phyloP scores from a whole-genome alignment of 352 stramenopile genomes.

The Phytophthora colocasiae region DNA sequence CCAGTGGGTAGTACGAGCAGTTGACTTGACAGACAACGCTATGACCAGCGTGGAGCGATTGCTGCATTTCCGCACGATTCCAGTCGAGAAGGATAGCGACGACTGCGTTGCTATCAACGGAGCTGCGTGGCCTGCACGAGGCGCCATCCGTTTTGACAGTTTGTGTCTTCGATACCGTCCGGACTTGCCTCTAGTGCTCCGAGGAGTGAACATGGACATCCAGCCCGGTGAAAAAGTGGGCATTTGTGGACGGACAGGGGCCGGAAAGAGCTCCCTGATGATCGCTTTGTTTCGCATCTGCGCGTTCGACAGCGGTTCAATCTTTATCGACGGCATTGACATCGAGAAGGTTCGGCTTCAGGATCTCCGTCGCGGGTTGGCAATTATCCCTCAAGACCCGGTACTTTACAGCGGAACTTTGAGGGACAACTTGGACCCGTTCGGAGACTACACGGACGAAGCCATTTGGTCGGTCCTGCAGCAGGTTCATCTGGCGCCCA shows the following conservation, averaged over 20 bases:
- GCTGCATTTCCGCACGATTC: slow-evolving; percentile 22
- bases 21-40: slow-evolving; percentile 25
- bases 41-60: slow-evolving; percentile 29
- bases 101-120: slow-evolving; percentile 18
- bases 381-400: slow-evolving; percentile 84
- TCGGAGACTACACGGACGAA: slow-evolving; percentile 74
- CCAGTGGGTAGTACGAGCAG: slow-evolving; percentile 22
- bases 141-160: slow-evolving; percentile 39
- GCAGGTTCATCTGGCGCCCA: slow-evolving; percentile 67
- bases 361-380: slow-evolving; percentile 47
- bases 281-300: slow-evolving; percentile 45
- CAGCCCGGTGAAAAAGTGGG: slow-evolving; percentile 34
- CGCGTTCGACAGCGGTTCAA: slow-evolving; percentile 61
- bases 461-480: slow-evolving; percentile 70
- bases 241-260: slow-evolving; percentile 30
- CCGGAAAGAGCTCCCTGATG: slow-evolving; percentile 33
- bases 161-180: slow-evolving; percentile 35
- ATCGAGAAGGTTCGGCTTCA: slow-evolving; percentile 52
- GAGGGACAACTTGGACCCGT: slow-evolving; percentile 93
- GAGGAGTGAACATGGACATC: slow-evolving; percentile 42
- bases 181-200: slow-evolving; percentile 51
- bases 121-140: slow-evolving; percentile 36
- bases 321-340: slow-evolving; percentile 90
- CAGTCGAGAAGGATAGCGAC: slow-evolving; percentile 15
- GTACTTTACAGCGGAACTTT: slow-evolving; percentile 93